phyloP scores from a whole-genome alignment of 352 stramenopile species.

The Halophytophthora batemanensis region DNA sequence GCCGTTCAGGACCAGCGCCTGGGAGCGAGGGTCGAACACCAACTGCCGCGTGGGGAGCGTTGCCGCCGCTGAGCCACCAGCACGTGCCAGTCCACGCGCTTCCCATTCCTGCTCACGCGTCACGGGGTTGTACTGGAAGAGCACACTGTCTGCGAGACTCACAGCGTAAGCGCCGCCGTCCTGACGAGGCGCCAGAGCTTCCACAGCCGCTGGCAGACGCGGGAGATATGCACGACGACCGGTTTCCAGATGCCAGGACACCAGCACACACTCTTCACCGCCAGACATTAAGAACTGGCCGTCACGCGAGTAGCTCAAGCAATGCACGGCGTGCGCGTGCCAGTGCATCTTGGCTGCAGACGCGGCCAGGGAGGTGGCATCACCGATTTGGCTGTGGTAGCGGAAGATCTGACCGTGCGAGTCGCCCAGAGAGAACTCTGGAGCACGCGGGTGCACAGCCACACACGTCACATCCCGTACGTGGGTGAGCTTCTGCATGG shows the following conservation, averaged over 20 bases:
- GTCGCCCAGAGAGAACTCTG: conserved; percentile 72
- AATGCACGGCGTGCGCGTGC: conserved; percentile 80
- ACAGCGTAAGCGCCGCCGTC: conserved; percentile 67
- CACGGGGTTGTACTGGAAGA: conserved; percentile 84
- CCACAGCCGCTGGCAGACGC: conserved; percentile 61
- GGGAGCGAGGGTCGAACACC: conserved; percentile 58
- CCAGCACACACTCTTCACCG: conserved; percentile 84
- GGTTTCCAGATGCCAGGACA: conserved; percentile 84
- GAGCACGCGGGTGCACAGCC: conserved; percentile 38
- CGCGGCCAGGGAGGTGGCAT: background rate
- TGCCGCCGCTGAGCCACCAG: conserved; percentile 30
- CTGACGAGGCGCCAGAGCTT: conserved; percentile 45
- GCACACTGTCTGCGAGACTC: conserved; percentile 52
- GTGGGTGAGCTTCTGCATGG: conserved; percentile 44
- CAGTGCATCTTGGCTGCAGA: conserved; percentile 75
- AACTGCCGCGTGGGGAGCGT: conserved; percentile 57
- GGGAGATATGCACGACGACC: conserved; percentile 74
- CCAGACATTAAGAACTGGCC: conserved; percentile 78
- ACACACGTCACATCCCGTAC: conserved; percentile 56
- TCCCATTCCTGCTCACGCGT: conserved; percentile 80
- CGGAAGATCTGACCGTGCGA: conserved; percentile 60
- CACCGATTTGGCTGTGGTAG: conserved; percentile 23
- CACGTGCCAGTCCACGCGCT: conserved; percentile 54
- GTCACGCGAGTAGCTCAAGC: conserved; percentile 69
- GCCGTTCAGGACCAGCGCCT: conserved; percentile 63